Conservation (phyloP, 192 early-diverging fungal genomes). For the Backusella psychrophila region DNA sequence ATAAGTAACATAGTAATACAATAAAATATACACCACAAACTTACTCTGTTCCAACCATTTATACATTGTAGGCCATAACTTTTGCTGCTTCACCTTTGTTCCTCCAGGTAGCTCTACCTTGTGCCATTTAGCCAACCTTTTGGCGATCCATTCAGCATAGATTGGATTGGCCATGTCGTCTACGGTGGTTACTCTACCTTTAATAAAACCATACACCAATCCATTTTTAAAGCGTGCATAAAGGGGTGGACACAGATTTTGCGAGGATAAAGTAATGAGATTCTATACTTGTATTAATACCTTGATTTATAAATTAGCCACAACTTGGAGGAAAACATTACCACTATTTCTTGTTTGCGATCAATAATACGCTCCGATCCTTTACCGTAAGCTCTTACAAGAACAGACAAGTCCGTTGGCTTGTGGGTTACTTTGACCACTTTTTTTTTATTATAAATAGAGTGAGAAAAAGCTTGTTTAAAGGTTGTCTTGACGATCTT, state of each 20-base stretch:
- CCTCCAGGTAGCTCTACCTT: conserved; percentile 50
- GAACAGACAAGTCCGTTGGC: conserved; percentile 53
- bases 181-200: conserved; percentile 68
- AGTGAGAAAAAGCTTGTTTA: background rate
- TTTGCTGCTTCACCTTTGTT: conserved; percentile 38
- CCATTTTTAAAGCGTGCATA: conserved; percentile 89
- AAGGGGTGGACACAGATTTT: conserved; percentile 71
- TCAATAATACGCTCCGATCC: conserved; percentile 87
- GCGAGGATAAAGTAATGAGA: conserved; percentile 66
- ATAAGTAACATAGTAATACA: conserved; percentile 10
- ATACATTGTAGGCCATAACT: conserved; percentile 67
- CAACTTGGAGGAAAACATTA: conserved; percentile 34
- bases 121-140: conserved; percentile 82
- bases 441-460: background rate
- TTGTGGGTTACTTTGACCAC: conserved; percentile 72
- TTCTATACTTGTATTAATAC: conserved; percentile 50
- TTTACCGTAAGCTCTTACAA: conserved; percentile 88
- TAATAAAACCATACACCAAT: conserved; percentile 85
- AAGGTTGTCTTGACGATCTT: background rate
- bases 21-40: background rate
- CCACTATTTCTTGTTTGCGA: conserved; percentile 78
- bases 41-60: conserved; percentile 69
- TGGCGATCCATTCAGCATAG: conserved; percentile 75
- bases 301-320: too few relatives aligned
- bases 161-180: conserved; percentile 72